These are phyloP conservation scores for Cyberlindnera xishuangbannaensis DNA, from an alignment of 805 yeast species.

Conservation along the genomic window DNA sequence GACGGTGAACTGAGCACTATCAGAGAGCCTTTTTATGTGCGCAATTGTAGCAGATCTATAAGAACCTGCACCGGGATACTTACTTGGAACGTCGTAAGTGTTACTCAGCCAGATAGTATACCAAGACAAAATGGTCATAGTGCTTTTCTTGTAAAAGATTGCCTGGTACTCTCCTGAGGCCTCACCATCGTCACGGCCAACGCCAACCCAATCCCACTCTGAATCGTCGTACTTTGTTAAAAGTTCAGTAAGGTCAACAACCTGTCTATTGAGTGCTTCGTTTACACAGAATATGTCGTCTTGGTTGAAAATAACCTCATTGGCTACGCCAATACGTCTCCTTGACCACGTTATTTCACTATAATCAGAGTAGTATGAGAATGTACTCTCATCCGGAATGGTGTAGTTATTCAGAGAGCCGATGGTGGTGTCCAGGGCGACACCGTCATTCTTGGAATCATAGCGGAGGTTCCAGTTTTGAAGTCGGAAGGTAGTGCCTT, in stretches of 20 bases:
- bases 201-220: conserved; percentile 33
- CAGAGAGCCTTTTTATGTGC: conserved; percentile 20
- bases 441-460: conserved; percentile 14
- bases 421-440: conserved; percentile 7
- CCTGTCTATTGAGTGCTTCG: conserved; percentile 35
- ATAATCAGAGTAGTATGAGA: conserved; percentile 23
- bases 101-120: conserved; percentile 39
- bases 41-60: conserved; percentile 35
- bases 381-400: conserved; percentile 7
- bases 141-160: conserved; percentile 30
- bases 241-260: conserved; percentile 29
- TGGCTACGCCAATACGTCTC: conserved; percentile 30
- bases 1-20: conserved; percentile 25
- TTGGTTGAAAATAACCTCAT: conserved; percentile 30
- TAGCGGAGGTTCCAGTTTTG: conserved; percentile 16
- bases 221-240: conserved; percentile 18
- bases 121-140: conserved; percentile 27
- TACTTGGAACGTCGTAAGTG: conserved; percentile 36
- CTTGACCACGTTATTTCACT: conserved; percentile 31
- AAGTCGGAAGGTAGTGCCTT: conserved; percentile 2
- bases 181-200: conserved; percentile 41
- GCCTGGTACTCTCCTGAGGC: conserved; percentile 39
- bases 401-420: background rate
- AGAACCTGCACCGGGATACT: conserved; percentile 35
- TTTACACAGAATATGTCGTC: conserved; percentile 33